These are phyloP conservation scores for Phalaenopsis aphrodite DNA, from an alignment of 106 monocot genomes.

Conservation along the genomic window DNA sequence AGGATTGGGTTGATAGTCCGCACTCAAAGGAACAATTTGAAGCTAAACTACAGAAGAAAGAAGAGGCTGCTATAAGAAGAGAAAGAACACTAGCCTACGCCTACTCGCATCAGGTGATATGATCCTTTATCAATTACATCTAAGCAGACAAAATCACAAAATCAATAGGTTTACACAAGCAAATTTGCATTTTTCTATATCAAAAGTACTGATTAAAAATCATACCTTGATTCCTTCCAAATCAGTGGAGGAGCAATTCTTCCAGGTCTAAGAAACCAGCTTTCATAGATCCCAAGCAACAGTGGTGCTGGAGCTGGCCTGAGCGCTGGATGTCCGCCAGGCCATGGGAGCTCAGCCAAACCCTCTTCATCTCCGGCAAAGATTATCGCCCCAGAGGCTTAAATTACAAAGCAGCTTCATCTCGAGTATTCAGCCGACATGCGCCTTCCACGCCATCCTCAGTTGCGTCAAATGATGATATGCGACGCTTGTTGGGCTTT, in stretches of 20 bases:
- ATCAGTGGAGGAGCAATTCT: slow-evolving; percentile 59
- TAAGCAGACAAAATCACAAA: neutral
- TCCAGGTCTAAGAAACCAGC: slow-evolving; percentile 37
- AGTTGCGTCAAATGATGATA: slow-evolving; percentile 31
- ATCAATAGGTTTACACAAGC: neutral
- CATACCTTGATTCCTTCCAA: neutral
- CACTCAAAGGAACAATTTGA: slow-evolving; percentile 86
- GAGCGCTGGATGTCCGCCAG: slow-evolving; percentile 89
- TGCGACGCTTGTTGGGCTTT: slow-evolving; percentile 36
- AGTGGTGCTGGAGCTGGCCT: slow-evolving; percentile 98
- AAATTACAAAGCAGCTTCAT: slow-evolving; percentile 6
- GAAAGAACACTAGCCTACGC: slow-evolving; percentile 90
- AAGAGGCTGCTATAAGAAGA: slow-evolving; percentile 82
- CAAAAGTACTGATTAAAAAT: neutral
- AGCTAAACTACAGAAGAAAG: slow-evolving; percentile 40
- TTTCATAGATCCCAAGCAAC: slow-evolving; percentile 60
- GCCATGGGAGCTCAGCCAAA: slow-evolving; percentile 56
- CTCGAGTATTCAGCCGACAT: slow-evolving; percentile 18
- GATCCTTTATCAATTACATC: neutral
- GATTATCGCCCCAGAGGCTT: slow-evolving; percentile 16
- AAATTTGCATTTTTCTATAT: neutral
- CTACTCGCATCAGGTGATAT: slow-evolving; percentile 77
- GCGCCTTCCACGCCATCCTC: slow-evolving; percentile 52
- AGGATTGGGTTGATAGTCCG: slow-evolving; percentile 75
- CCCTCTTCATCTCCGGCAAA: slow-evolving; percentile 9